Base-by-base conservation (phyloP, 2,329 filamentous ascomycete species). In the Didymella glomerata region DNA sequence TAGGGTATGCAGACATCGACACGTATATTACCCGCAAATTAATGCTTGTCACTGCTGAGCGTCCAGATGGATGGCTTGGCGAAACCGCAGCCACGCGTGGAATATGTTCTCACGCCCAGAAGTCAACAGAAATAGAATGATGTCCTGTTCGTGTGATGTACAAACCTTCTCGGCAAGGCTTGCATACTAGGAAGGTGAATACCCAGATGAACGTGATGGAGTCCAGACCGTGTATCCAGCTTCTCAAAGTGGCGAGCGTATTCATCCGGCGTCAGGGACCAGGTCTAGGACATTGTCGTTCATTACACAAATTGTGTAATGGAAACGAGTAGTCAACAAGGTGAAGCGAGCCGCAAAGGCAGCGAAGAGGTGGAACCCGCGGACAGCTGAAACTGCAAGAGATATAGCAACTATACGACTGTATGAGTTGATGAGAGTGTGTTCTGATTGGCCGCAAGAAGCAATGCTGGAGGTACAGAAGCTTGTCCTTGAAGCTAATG, bases 31-130 rank as follows among this genome's bases (percentile, higher is more conserved):
- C 46, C 56, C 50, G 47, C 46, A 59, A 14, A 59, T 76, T 76
- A 76, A 76, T 73, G 74, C 74, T 74, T 77, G 72, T 76, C 71
- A 66, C 46, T 69, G 57, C 60, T 68, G 49, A 51, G 46, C 40
- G 32, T 59, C 40, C 47, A 59, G 50, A 54, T 22, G 34, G 25
- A 42, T 36, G 7, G 10, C 47, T 59, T 54, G 56, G 56, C 50
- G 20, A 47, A 32, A 10, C 25, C 30, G 40, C 40, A 50, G 50
- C 56, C 50, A 27, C 34, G 38, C 47, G 47, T 41, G 24, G 48
- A 22, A 47, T 34, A 36, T 42, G 41, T 49, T 62, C 67, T 57
- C 60, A 59, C 61, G 60, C 47, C 16, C 27, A 50, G 51, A 34
- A 27, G n/a, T 36, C 9, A 18, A 54, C 22, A 47, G 13, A 13